Evolutionary conservation across 2,329 filamentous ascomycete species (phyloP).

Genomic region (Penicillium crustosum): DNA sequence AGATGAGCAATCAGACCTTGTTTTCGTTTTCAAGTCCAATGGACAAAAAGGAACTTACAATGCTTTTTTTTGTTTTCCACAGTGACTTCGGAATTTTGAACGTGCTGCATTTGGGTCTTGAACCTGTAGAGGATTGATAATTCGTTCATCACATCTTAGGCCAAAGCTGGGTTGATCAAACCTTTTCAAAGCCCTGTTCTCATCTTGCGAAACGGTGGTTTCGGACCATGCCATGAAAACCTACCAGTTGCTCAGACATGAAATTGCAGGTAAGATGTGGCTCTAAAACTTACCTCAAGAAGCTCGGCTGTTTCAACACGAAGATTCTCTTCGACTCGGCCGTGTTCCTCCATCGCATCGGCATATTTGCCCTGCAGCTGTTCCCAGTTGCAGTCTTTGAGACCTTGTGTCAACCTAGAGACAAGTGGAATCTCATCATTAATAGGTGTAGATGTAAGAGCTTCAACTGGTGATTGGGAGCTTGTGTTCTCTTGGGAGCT

Average conservation of each 20-base stretch:
- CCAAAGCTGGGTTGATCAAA: slow-evolving; percentile 33
- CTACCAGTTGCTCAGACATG: slow-evolving; percentile 45
- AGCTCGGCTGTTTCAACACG: slow-evolving; percentile 66
- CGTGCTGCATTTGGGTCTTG: slow-evolving; percentile 74
- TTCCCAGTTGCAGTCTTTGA: slow-evolving; percentile 71
- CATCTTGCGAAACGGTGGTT: slow-evolving; percentile 69
- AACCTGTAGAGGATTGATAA: slow-evolving; percentile 53
- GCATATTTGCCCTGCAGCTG: slow-evolving; percentile 71
- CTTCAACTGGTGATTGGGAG: slow-evolving; percentile 9
- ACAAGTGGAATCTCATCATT: slow-evolving; percentile 18
- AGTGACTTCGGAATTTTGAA: slow-evolving; percentile 69
- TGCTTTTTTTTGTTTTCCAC: slow-evolving; percentile 75
- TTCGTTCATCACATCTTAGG: neutral
- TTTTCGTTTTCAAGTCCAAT: neutral
- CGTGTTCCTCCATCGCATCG: slow-evolving; percentile 62
- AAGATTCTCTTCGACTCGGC: slow-evolving; percentile 63
- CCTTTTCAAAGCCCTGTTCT: slow-evolving; percentile 75
- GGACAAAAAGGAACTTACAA: slow-evolving; percentile 57
- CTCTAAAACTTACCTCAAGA: slow-evolving; percentile 54
- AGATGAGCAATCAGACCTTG: slow-evolving; percentile 17
- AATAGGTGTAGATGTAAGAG: neutral
- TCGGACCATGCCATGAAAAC: slow-evolving; percentile 79
- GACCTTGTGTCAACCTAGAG: slow-evolving; percentile 47
- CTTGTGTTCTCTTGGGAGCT: slow-evolving; percentile 13
- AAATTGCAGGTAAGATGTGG: neutral